These are phyloP conservation scores for Monosporozyma solicola DNA, from an alignment of 805 yeast species.

Conservation along the genomic window DNA sequence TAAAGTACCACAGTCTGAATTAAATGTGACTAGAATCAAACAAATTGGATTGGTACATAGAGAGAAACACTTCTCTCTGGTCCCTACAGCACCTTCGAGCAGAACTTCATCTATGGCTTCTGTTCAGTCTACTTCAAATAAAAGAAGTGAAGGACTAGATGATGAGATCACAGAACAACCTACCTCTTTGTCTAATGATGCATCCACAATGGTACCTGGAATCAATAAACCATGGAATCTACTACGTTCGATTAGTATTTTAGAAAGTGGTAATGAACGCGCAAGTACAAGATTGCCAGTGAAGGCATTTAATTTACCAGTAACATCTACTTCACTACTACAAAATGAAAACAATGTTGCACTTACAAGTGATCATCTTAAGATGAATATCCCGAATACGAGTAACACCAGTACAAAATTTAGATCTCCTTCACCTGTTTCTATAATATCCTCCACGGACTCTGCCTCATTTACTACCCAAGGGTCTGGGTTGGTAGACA, in stretches of 20 bases:
- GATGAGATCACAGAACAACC: background rate
- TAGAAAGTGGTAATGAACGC: background rate
- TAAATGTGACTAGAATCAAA: conserved; percentile 43
- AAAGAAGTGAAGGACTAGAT: background rate
- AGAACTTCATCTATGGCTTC: conserved; percentile 1
- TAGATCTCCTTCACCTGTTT: background rate
- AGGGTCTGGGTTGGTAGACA: background rate
- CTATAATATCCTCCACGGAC: background rate
- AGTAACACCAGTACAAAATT: background rate
- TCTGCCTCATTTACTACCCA: background rate
- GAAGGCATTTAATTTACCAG: background rate
- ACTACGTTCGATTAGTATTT: background rate
- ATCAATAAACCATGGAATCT: background rate
- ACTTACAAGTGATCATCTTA: background rate
- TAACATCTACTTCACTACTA: background rate
- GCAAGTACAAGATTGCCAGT: background rate
- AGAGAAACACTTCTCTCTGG: conserved; percentile 63
- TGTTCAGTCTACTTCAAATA: background rate
- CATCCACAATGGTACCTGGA: background rate
- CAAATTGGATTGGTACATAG: conserved; percentile 61
- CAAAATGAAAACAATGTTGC: background rate
- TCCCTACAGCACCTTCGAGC: conserved; percentile 60
- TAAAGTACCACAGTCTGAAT: conserved; percentile 41
- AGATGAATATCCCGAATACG: background rate
- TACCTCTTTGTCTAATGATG: background rate